Evolutionary conservation across 352 stramenopile genomes (phyloP).

Genomic region (Pythium brachiatum): DNA sequence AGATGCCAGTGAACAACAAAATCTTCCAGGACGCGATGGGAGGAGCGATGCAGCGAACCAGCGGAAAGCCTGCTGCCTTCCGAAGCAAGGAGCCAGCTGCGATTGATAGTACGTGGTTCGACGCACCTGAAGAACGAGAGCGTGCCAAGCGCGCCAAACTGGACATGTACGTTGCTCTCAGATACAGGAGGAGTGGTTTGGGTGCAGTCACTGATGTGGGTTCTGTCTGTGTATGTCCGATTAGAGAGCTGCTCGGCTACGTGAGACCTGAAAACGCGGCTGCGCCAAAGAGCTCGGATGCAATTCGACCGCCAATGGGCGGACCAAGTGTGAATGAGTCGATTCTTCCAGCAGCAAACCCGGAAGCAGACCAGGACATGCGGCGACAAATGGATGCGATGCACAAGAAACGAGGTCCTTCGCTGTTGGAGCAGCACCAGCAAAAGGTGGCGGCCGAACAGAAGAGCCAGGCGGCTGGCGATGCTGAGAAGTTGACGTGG

Average conservation of each 20-base stretch:
- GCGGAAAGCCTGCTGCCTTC: conserved; percentile 62
- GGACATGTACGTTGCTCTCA: conserved; percentile 52
- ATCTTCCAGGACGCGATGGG: conserved; percentile 71
- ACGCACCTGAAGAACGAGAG: conserved; percentile 75
- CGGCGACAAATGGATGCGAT: conserved; percentile 66
- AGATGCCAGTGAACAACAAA: conserved; percentile 76
- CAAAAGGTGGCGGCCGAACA: conserved; percentile 48
- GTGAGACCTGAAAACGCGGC: conserved; percentile 70
- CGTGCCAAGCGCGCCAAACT: conserved; percentile 75
- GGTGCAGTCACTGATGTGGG: background rate
- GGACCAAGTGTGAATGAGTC: conserved; percentile 50
- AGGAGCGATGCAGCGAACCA: conserved; percentile 33
- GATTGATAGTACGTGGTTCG: conserved; percentile 83
- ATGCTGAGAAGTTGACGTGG: conserved; percentile 32
- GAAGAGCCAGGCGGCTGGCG: conserved; percentile 26
- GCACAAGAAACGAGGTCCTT: conserved; percentile 55
- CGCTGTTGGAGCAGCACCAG: conserved; percentile 78
- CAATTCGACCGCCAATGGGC: conserved; percentile 5
- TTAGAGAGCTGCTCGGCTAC: conserved; percentile 79
- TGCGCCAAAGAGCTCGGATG: conserved; percentile 11
- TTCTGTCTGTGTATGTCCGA: background rate
- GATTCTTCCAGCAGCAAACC: conserved; percentile 64
- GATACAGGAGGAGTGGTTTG: background rate
- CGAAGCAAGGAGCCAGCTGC: conserved; percentile 67
- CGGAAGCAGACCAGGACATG: conserved; percentile 64